These are phyloP conservation scores for Dactylellina drechsleri DNA, from an alignment of 2,329 filamentous ascomycete genomes.

Conservation along the genomic window DNA sequence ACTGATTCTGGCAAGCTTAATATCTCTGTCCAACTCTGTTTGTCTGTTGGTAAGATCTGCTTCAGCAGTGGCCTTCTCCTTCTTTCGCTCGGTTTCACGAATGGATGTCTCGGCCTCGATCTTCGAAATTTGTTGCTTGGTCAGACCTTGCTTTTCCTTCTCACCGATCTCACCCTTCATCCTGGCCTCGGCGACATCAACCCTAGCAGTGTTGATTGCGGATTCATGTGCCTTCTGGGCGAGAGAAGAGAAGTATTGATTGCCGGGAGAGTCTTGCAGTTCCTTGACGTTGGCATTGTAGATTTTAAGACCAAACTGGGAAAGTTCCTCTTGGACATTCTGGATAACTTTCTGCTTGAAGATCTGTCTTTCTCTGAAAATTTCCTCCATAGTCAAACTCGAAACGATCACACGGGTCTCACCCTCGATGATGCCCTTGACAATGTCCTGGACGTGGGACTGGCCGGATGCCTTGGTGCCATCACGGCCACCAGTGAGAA, in stretches of 20 bases:
- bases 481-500: conserved; percentile 72
- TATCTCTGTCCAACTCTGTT: conserved; percentile 76
- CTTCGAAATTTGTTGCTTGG: conserved; percentile 86
- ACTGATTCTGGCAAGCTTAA: conserved; percentile 79
- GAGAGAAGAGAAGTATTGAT: conserved; percentile 84
- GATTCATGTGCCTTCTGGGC: conserved; percentile 70
- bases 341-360: conserved; percentile 80
- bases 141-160: conserved; percentile 78
- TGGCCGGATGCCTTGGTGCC: conserved; percentile 64
- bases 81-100: conserved; percentile 83
- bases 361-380: conserved; percentile 79
- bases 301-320: conserved; percentile 81
- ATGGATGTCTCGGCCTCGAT: conserved; percentile 87
- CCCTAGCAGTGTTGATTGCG: conserved; percentile 58
- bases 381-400: conserved; percentile 92
- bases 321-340: conserved; percentile 81
- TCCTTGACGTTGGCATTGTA: conserved; percentile 85
- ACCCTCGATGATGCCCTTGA: conserved; percentile 90
- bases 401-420: conserved; percentile 85
- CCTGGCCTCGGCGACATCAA: conserved; percentile 74
- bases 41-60: conserved; percentile 78
- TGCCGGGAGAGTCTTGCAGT: conserved; percentile 81
- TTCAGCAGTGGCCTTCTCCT: conserved; percentile 81
- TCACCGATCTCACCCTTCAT: conserved; percentile 78
- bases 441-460: conserved; percentile 82